phyloP scores from a whole-genome alignment of 805 yeast genomes.

The Jamesozyma hellenica region DNA sequence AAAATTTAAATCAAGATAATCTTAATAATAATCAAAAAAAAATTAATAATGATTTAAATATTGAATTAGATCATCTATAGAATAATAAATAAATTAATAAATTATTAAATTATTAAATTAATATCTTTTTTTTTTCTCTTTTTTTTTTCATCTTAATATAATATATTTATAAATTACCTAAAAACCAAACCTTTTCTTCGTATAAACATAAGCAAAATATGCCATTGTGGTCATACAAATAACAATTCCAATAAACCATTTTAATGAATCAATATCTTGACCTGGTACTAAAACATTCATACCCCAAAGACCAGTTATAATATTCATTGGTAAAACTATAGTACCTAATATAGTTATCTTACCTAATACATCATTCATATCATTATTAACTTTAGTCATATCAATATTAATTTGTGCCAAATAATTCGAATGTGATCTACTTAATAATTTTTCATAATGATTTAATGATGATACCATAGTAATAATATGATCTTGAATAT shows the following conservation, averaged over 20 bases:
- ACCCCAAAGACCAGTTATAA: conserved; percentile 96
- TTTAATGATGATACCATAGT: conserved; percentile 94
- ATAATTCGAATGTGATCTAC: conserved; percentile 92
- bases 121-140: too few relatives aligned
- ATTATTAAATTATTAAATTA: too few relatives aligned
- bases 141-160: too few relatives aligned
- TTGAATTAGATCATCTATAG: background rate
- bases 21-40: too few relatives aligned
- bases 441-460: conserved; percentile 87
- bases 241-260: conserved; percentile 55
- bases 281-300: conserved; percentile 98
- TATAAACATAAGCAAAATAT: conserved; percentile 37
- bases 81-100: too few relatives aligned
- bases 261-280: conserved; percentile 50
- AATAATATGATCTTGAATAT: conserved; percentile 93
- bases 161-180: background rate
- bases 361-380: conserved; percentile 91
- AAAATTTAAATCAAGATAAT: conserved; percentile 21
- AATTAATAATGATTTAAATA: background rate
- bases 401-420: conserved; percentile 94
- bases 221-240: conserved; percentile 40
- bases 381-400: conserved; percentile 94
- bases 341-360: conserved; percentile 91
- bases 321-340: conserved; percentile 87
- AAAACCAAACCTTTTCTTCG: conserved; percentile 36